Base-by-base conservation (phyloP, 2,329 filamentous ascomycete species). In the Trichoderma arundinaceum region DNA sequence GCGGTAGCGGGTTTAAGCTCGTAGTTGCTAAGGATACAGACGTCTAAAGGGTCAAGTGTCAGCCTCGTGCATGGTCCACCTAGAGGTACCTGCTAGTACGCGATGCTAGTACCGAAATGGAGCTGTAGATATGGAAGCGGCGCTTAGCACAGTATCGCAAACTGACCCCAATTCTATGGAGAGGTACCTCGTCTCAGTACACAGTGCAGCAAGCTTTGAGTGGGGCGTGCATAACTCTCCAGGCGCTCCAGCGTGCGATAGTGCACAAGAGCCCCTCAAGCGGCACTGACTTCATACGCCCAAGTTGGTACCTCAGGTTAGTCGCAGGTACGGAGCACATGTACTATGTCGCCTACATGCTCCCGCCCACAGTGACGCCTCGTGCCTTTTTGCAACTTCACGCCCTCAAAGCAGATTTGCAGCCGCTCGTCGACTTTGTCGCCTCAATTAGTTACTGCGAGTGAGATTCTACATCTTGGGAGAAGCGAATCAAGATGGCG, bases 401-500 rank as follows among this genome's bases (percentile, higher is more conserved):
- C 39, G 33, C 17, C 10, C 7, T 19, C 15, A 63, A 35, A 28
- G 13, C 60, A 38, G 12, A 22, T 10, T 28, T 28, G 22, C 22
- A 51, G 35, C 33, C 32, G 44, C 57, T n/a, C 39, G 28, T 39
- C 22, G 17, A 19, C 48, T 44, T 38, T 22, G 32, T 10, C 49
- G 32, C 32, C 12, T n/a, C 2, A 12, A 28, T 43, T 22, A 44
- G 28, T 35, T 9, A n/a, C 7, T 12, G 10, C 7, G 32, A 10
- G 19, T 44, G 7, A 41, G 17, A n/a, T 53, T 17, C 52, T 17
- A 15, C 3, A 6, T 17, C 28, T 8, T 19, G 9, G 8, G n/a
- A 48, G 22, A 46, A 9, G 22, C 28, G 53, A 28, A 19, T 48
- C 68, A 68, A 63, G 66, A 78, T 78, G 77, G 68, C 75, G 51